A percentile compares a stretch with the other conserved stretches of the same genome.
phyloP scores from a whole-genome alignment of 2,329 filamentous ascomycete species.

The Hawksworthiomyces lignivorus region DNA sequence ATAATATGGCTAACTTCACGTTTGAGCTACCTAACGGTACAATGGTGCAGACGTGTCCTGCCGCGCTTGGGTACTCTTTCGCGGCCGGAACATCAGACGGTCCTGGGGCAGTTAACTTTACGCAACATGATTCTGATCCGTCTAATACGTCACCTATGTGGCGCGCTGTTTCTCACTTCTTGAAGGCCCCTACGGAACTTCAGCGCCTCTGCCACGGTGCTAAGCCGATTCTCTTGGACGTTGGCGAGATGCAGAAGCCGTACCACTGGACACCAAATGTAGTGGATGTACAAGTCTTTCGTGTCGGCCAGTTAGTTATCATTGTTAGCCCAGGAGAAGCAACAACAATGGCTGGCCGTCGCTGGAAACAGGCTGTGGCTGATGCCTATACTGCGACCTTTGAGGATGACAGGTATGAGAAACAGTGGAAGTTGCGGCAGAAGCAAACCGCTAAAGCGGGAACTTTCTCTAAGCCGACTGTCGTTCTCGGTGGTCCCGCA shows the following conservation, averaged over 20 bases:
- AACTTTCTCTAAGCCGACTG: too few species aligned
- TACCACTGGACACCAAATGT: slow-evolving; percentile 90
- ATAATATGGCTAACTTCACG: slow-evolving; percentile 65
- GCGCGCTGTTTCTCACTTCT: slow-evolving; percentile 63
- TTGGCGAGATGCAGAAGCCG: slow-evolving; percentile 68
- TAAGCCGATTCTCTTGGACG: slow-evolving; percentile 82
- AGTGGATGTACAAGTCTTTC: slow-evolving; percentile 78
- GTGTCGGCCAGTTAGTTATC: slow-evolving; percentile 77
- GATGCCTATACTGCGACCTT: slow-evolving; percentile 40
- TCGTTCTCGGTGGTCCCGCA: slow-evolving; percentile 77
- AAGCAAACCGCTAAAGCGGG: too few species aligned
- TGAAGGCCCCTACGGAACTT: slow-evolving; percentile 61
- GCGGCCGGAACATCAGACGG: slow-evolving; percentile 86
- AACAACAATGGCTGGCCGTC: slow-evolving; percentile 83
- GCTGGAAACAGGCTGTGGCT: slow-evolving; percentile 69
- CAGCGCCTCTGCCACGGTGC: slow-evolving; percentile 70
- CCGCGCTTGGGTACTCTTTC: slow-evolving; percentile 81
- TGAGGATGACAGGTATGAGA: too few species aligned
- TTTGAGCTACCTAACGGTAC: slow-evolving; percentile 69
- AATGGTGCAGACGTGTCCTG: slow-evolving; percentile 67
- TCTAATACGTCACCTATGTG: slow-evolving; percentile 63
- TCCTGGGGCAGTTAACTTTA: slow-evolving; percentile 83
- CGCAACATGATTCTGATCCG: slow-evolving; percentile 72
- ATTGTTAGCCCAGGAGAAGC: slow-evolving; percentile 82
- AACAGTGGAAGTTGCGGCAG: too few species aligned